Evolutionary conservation across 495 filamentous ascomycete genomes (phyloP), one percentile per base, ranked within the genome.

Genomic region (Hyaloscypha hepaticicola): DNA sequence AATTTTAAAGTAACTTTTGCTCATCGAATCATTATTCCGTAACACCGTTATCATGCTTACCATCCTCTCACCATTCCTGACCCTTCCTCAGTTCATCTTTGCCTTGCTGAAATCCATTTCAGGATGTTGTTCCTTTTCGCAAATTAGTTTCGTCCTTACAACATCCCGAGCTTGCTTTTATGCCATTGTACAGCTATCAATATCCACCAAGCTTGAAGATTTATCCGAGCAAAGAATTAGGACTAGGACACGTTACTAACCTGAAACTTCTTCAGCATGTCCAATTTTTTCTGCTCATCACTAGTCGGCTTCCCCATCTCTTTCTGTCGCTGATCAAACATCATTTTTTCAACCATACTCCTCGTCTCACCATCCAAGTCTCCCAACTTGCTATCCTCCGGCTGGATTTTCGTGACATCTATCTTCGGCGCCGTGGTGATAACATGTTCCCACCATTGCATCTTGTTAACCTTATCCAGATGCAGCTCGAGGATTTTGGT

Each of bases 291-390:
- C 80, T 93, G 85, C 79, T 99, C 94, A 66, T 98, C 95, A 66
- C 90, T 95, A 25, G 87, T 91, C 70, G 90, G 89, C 73, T 87
- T 84, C 7, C 95, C 95, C 77, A 85, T 81, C 82, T 97, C 95
- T 86, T 98, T 98, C 83, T 97, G 93, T 52, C 90, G 82, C 83
- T 99, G 95, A 79, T 99, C 95, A 70, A 83, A 99, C 95, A 99
- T 99, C 95, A 99, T 98, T 85, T 99, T 99, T 87, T 99, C 95
- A 49, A 99, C 95, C 94, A 99, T 97, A n/a, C 85, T 81, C 64
- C 95, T 83, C 66, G 95, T 99, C 84, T 96, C 91, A 58, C 96
- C 94, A 73, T 99, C 96, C 63, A 99, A 79, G 77, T 99, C 95
- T 63, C 88, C 83, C 69, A 99, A 78, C 73, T 90, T 95, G 67